phyloP scores from a whole-genome alignment of 805 yeast genomes.

The Candida pini region DNA sequence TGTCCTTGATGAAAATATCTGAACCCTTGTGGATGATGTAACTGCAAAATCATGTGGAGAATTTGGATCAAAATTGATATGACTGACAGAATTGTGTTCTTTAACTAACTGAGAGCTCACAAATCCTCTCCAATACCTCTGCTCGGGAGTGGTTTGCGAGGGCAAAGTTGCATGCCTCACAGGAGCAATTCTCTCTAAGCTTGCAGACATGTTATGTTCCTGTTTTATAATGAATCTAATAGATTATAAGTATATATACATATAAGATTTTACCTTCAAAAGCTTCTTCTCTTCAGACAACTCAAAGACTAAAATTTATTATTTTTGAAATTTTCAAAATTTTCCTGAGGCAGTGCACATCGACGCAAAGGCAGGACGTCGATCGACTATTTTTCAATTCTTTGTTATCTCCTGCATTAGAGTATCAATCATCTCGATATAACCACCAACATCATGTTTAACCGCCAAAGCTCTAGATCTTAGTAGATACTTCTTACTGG shows the following conservation, averaged over 20 bases:
- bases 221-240: too few relatives aligned
- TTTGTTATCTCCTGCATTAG: too few relatives aligned
- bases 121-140: constrained; percentile 89
- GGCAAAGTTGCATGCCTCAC: constrained; percentile 74
- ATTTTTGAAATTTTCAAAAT: too few relatives aligned
- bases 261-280: too few relatives aligned
- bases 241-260: too few relatives aligned
- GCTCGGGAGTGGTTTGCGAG: constrained; percentile 84
- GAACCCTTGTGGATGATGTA: constrained; percentile 86
- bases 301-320: too few relatives aligned
- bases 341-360: too few relatives aligned
- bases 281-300: too few relatives aligned
- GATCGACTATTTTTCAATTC: too few relatives aligned
- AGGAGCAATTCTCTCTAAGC: constrained; percentile 57
- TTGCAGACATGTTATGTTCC: constrained; percentile 64
- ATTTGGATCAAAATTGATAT: constrained; percentile 80
- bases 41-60: constrained; percentile 91
- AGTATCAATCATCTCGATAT: constrained; percentile 12
- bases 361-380: too few relatives aligned
- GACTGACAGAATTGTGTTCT: constrained; percentile 88
- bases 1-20: constrained; percentile 89
- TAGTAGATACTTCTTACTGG: constrained; percentile 11
- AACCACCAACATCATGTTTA: constrained; percentile 13
- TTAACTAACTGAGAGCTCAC: constrained; percentile 81
- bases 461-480: constrained; percentile 14